Base-by-base conservation (phyloP, 495 filamentous ascomycete species). In the Tuber microsphaerosporum region DNA sequence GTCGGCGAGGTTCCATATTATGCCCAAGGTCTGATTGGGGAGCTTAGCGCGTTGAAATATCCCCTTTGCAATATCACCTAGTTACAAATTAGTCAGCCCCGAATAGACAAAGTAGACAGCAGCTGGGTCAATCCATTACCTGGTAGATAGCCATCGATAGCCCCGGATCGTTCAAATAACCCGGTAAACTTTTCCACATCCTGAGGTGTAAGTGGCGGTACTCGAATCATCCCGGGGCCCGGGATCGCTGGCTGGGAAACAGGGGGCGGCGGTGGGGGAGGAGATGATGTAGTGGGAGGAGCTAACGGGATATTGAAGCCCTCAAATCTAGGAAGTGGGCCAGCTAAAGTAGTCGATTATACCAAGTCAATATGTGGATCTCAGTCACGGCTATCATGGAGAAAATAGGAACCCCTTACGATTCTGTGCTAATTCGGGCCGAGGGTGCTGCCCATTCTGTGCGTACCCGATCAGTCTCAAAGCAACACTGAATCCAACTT, bases 1-100 rank as follows among this genome's bases (percentile, higher is more conserved):
- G 84, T 99, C 95, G 16, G 94, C 91, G 70, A 99, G 87, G 80
- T 91, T 93, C 95, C 95, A 99, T 83, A 99, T 97, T 72, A 91
- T 90, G 17, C 93, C 95, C 31, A 99, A 87, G 2, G 92, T 87
- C 79, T 97, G 93, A 83, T 96, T 98, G 1, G 95, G 92, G 41
- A 98, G 87, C 44, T 91, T 90, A 3, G 94, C 93, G 77, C 93
- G 92, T 82, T 97, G 94, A 82, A 99, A 99, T 70, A 99, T 98
- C 77, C 90, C 89, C 85, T 97, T 97, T 45, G 95, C 96, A 70
- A 88, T 89, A 77, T 97, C 92, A 70, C 94, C 89, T 90, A 73
- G 2, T 70, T 10, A 16, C 26, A n/a, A 19, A 17, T 20, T 2
- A 31, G 44, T 71, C 2, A 14, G 26, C 12, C 41, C 22, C 48